phyloP scores from a whole-genome alignment of 108 stramenopile genomes.

The Stephanodiscus minutulus region DNA sequence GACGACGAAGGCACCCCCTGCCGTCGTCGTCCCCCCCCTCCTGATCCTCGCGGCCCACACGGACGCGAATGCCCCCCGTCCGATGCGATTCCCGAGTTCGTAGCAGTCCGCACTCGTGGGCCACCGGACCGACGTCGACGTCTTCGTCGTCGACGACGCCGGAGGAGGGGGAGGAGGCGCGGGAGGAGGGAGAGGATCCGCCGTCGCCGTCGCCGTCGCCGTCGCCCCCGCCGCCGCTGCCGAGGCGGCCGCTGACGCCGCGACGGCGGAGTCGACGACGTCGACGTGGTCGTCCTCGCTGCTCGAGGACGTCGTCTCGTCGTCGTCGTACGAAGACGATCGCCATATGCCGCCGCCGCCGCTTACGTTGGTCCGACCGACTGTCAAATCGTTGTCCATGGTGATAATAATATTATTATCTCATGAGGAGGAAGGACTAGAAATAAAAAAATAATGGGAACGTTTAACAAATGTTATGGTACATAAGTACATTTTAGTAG shows the following conservation, averaged over 20 bases:
- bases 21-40: constrained; percentile 4
- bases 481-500: no score
- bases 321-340: no score
- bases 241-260: not conserved
- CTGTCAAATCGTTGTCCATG: constrained; percentile 26
- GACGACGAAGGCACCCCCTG: not conserved
- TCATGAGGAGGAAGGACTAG: no score
- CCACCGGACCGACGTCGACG: constrained; percentile 49
- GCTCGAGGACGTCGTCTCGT: not conserved
- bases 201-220: constrained; percentile 7
- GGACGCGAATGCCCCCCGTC: constrained; percentile 94
- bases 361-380: constrained; percentile 32
- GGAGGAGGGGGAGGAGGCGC: not conserved
- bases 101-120: constrained; percentile 66
- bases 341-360: constrained; percentile 1
- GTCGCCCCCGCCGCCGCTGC: not conserved
- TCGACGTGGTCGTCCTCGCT: no score
- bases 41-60: constrained; percentile 81
- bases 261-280: no score
- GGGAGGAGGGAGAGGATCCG: not conserved
- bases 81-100: constrained; percentile 76
- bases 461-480: no score
- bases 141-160: not conserved
- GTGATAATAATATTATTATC: constrained; percentile 9
- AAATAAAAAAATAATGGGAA: no score